A percentile compares a stretch with the other conserved stretches of the same genome.
Conservation (phyloP, 495 filamentous ascomycete species). For the Hamigera avellanea region DNA sequence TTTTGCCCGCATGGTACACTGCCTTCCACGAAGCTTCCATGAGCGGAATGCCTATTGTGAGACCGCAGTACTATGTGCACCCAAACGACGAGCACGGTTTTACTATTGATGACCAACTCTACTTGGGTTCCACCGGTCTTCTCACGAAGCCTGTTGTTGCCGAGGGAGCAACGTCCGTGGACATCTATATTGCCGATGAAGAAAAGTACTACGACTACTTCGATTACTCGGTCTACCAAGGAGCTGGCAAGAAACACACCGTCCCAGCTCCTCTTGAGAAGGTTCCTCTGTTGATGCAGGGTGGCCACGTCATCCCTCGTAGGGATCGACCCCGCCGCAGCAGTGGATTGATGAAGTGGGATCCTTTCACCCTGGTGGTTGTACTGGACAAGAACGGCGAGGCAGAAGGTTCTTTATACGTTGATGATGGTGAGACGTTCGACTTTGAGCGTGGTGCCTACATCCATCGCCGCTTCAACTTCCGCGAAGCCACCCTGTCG, state of each 20-base stretch:
- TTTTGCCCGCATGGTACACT: slow-evolving; percentile 93
- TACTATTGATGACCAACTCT: slow-evolving; percentile 84
- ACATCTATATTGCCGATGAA: slow-evolving; percentile 78
- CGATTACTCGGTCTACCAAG: slow-evolving; percentile 62
- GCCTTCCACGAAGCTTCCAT: slow-evolving; percentile 82
- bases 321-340: slow-evolving; percentile 79
- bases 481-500: slow-evolving; percentile 42
- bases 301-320: slow-evolving; percentile 82
- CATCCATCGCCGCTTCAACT: slow-evolving; percentile 70
- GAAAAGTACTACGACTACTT: slow-evolving; percentile 93
- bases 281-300: slow-evolving; percentile 81
- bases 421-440: slow-evolving; percentile 90
- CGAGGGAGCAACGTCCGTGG: slow-evolving; percentile 57
- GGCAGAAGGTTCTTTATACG: slow-evolving; percentile 74
- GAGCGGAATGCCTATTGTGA: slow-evolving; percentile 75
- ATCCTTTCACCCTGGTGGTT: slow-evolving; percentile 86
- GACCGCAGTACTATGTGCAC: slow-evolving; percentile 85
- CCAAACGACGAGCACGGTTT: slow-evolving; percentile 81
- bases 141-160: slow-evolving; percentile 78
- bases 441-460: slow-evolving; percentile 76
- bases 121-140: slow-evolving; percentile 74
- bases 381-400: slow-evolving; percentile 56
- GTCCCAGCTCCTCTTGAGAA: slow-evolving; percentile 70
- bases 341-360: slow-evolving; percentile 79
- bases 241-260: slow-evolving; percentile 52